Evolutionary conservation across 176 grass and related monocot species (phyloP), one percentile per base, ranked within the genome.

Genomic region (Cenchrus americanus): DNA sequence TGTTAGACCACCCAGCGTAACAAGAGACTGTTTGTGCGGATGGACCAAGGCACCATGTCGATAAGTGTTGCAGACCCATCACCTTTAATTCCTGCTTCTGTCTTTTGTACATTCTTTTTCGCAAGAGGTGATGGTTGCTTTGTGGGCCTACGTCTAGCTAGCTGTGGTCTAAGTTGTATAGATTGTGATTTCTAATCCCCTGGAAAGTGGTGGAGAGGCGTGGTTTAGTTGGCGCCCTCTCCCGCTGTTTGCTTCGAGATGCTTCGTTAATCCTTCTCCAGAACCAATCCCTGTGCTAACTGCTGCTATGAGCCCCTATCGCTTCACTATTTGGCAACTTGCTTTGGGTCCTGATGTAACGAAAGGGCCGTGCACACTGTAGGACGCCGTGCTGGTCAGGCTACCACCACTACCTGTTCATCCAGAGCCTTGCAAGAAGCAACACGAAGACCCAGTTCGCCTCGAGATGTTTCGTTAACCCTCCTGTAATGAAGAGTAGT

Each of bases 21-120:
- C 10, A 54, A 22, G 62, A 30, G n/a, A 30, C 19, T 4, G 73
- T 46, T 46, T 73, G n/a, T 68, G 55, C 62, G 75, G 89, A 90
- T 80, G 84, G 80, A 78, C 80, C 69, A 78, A 73, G 44, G 51
- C 74, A 51, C 66, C 61, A 66, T 40, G 55, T 32, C 46, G 80
- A 78, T 55, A 59, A 41, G 82, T 48, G 19, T 78, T 24, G 78
- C 7, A 67, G 70, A 52, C 41, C 8, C 49, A 57, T 82, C 55
- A 46, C 70, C 66, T 89, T 82, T 0, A 30, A 30, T 30, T 30
- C 78, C 10, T 59, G 81, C 41, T 80, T 73, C 32, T 34, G 66
- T 83, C n/a, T 72, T 79, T n/a, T 14, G 58, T 42, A 73, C 46
- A 65, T 78, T 76, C 27, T 64, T 79, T 79, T 79, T n/a, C 11